Evolutionary conservation across 345 rosid genomes (phyloP).

Genomic region (Aethionema arabicum): DNA sequence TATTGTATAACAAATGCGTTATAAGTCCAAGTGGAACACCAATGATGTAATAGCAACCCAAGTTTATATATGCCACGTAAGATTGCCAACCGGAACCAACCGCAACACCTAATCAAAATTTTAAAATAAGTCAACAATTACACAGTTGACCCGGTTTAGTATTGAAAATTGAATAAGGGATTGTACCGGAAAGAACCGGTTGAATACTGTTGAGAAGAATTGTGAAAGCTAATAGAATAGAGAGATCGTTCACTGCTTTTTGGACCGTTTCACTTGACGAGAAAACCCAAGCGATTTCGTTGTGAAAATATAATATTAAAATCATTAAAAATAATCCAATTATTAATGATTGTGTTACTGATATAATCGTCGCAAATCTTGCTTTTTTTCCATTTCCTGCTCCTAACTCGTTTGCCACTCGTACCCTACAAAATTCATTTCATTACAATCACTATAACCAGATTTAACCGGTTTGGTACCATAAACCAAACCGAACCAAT

Average conservation of each 20-base stretch:
- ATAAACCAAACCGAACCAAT: background rate
- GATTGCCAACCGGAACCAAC: conserved; percentile 82
- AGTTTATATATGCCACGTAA: conserved; percentile 55
- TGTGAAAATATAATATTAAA: conserved; percentile 44
- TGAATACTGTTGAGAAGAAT: conserved; percentile 86
- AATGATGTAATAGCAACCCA: conserved; percentile 60
- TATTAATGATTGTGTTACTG: conserved; percentile 53
- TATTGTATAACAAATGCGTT: conserved; percentile 55
- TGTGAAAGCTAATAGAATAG: conserved; percentile 68
- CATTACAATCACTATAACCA: background rate
- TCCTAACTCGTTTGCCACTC: conserved; percentile 84
- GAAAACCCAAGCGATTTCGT: conserved; percentile 55
- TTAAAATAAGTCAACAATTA: background rate
- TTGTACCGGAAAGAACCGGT: conserved; percentile 73
- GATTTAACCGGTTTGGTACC: background rate
- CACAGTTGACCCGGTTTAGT: conserved; percentile 2
- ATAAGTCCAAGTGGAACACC: conserved; percentile 69
- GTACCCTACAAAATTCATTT: conserved; percentile 61
- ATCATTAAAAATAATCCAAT: conserved; percentile 63
- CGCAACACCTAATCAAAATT: conserved; percentile 56
- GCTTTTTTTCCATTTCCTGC: conserved; percentile 82
- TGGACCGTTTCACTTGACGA: conserved; percentile 57
- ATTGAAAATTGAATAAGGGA: too few relatives aligned
- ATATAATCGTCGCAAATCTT: conserved; percentile 60
- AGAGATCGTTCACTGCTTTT: conserved; percentile 55